These are phyloP conservation scores for Murraya paniculata DNA, from an alignment of 345 rosid species.

Conservation along the genomic window DNA sequence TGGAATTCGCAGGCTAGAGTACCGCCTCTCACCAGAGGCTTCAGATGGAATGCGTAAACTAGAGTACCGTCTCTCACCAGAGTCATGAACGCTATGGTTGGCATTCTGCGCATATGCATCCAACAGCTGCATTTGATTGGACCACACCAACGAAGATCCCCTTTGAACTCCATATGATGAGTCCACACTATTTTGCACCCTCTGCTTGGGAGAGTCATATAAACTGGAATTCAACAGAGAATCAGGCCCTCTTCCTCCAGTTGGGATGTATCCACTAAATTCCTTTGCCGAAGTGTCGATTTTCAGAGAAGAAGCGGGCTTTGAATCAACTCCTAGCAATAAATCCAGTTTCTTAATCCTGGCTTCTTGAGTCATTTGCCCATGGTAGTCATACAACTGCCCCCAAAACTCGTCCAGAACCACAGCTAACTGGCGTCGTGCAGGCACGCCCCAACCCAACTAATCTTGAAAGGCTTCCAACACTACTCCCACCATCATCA, in stretches of 20 bases:
- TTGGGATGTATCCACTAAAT: constrained; percentile 40
- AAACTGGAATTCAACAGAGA: constrained; percentile 41
- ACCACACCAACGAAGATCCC: constrained; percentile 53
- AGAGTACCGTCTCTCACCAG: constrained; percentile 69
- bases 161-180: constrained; percentile 57
- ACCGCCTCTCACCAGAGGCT: constrained; percentile 56
- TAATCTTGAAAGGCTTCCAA: constrained; percentile 91
- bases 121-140: constrained; percentile 51
- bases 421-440: constrained; percentile 74
- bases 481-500: constrained; percentile 82
- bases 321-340: constrained; percentile 50
- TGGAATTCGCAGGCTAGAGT: constrained; percentile 64
- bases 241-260: constrained; percentile 61
- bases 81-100: constrained; percentile 36
- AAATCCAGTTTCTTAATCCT: constrained; percentile 58
- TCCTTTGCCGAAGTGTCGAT: constrained; percentile 51
- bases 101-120: constrained; percentile 58
- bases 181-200: constrained; percentile 50
- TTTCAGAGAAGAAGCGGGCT: constrained; percentile 40
- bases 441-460: constrained; percentile 96
- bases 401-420: constrained; percentile 95
- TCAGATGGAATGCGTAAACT: constrained; percentile 57
- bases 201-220: constrained; percentile 52
- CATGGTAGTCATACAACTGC: constrained; percentile 78
- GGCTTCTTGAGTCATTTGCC: constrained; percentile 66